Conservation (phyloP, 2,329 filamentous ascomycete genomes). For the Podosphaera fusca region DNA sequence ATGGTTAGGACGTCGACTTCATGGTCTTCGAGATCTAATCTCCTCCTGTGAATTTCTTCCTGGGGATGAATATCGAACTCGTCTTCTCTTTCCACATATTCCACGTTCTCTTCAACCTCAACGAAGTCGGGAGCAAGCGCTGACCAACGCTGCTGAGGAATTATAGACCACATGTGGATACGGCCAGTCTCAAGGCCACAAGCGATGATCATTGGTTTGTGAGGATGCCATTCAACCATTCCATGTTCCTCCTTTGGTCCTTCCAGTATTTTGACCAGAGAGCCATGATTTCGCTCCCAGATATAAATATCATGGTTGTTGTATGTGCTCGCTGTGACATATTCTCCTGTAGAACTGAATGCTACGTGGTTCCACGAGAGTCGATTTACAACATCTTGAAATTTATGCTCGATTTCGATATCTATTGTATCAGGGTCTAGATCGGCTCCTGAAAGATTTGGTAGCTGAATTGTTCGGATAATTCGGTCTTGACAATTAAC, state of each 20-base stretch:
- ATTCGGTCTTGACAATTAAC: constrained; percentile 89
- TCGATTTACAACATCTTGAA: constrained; percentile 89
- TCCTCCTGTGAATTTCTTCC: constrained; percentile 78
- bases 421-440: constrained; percentile 70
- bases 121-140: constrained; percentile 89
- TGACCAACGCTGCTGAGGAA: constrained; percentile 91
- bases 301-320: constrained; percentile 99
- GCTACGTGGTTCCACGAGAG: constrained; percentile 94
- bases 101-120: constrained; percentile 94
- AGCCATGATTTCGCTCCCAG: constrained; percentile 86
- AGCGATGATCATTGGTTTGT: constrained; percentile 64
- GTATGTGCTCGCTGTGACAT: constrained; percentile 86
- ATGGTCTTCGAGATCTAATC: constrained; percentile 80
- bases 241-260: constrained; percentile 92
- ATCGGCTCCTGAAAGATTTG: constrained; percentile 44
- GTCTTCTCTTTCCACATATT: constrained; percentile 87
- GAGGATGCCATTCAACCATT: constrained; percentile 92
- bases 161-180: constrained; percentile 90
- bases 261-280: constrained; percentile 87
- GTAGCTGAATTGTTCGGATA: constrained; percentile 76
- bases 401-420: constrained; percentile 87
- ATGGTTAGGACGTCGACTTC: constrained; percentile 73
- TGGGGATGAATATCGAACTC: constrained; percentile 95
- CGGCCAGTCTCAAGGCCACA: constrained; percentile 81
- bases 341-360: constrained; percentile 83